Base-by-base conservation (phyloP, 2,329 filamentous ascomycete genomes). In the Penicillium sclerotiorum region DNA sequence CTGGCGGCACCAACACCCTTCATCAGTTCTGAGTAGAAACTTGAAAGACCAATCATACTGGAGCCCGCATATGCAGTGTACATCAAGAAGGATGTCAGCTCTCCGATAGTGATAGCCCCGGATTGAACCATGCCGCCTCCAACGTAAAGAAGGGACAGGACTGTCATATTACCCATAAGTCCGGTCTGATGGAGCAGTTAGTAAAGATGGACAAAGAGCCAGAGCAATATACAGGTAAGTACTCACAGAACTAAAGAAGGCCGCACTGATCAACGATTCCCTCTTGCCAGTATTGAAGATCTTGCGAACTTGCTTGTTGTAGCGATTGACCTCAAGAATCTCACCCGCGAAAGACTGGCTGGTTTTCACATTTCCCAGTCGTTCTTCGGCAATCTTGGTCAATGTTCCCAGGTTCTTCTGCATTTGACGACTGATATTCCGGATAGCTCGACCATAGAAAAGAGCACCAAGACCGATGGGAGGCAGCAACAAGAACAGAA, bases 21-120 rank as follows among this genome's bases (percentile, higher is more conserved):
- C 94, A 99, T 99, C 54, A 99, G 80, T 69, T 99, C 94, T 0
- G 92, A 96, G 73, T 96, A 99, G 74, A 99, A 99, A 49, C 89
- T 90, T 4, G 91, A 96, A 1, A 99, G 78, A 4, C 94, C 94
- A 61, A 97, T 96, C 56, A 99, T 82, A 72, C 90, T 95, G 41
- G 89, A 94, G 15, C 85, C 85, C 45, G 85, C 85, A 61, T 87
- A 97, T 3, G 90, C 93, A 3, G 92, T 95, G 72, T 97, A 99
- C 93, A 99, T 97, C 76, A 99, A 82, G 73, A 99, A 99, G 0
- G 91, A 95, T 1, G 94, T 95, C 36, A 99, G 75, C 58, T 99
- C 93, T 61, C 94, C 94, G 40, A 97, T 86, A 7, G 84, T 90
- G 76, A 99, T 94, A 35, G 86, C 79, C 1, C 94, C 94, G 9